These are phyloP conservation scores for Naganishia kalamii DNA, from an alignment of 768 basidiomycete species.

Conservation along the genomic window DNA sequence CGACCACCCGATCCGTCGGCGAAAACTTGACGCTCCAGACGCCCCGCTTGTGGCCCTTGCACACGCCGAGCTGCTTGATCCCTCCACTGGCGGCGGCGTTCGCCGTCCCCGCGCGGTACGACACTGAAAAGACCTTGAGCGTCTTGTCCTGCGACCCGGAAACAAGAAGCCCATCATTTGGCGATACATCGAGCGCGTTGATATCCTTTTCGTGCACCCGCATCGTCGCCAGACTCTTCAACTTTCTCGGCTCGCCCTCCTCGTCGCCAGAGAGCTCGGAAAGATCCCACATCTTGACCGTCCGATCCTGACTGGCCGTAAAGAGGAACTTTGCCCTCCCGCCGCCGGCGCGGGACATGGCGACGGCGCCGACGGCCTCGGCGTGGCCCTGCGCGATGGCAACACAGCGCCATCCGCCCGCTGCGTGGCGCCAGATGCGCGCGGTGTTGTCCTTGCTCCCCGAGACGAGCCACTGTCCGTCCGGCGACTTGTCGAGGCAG, in stretches of 20 bases:
- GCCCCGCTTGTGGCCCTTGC: slow-evolving; percentile 92
- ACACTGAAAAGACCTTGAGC: slow-evolving; percentile 79
- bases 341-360: neutral
- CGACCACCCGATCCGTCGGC: slow-evolving; percentile 70
- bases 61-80: slow-evolving; percentile 71
- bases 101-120: slow-evolving; percentile 49
- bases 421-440: slow-evolving; percentile 73
- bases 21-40: slow-evolving; percentile 93
- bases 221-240: slow-evolving; percentile 72
- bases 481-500: slow-evolving; percentile 63
- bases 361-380: slow-evolving; percentile 26
- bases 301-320: slow-evolving; percentile 93
- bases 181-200: slow-evolving; percentile 87
- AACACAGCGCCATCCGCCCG: slow-evolving; percentile 62
- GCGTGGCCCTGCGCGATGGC: slow-evolving; percentile 88
- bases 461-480: slow-evolving; percentile 70
- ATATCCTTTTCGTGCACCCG: slow-evolving; percentile 98
- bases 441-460: slow-evolving; percentile 89
- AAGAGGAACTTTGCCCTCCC: slow-evolving; percentile 63
- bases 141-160: slow-evolving; percentile 95
- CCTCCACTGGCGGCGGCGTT: slow-evolving; percentile 56
- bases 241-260: slow-evolving; percentile 46
- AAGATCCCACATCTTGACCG: slow-evolving; percentile 99
- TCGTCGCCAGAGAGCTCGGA: slow-evolving; percentile 32
- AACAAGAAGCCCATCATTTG: slow-evolving; percentile 77